Evolutionary conservation across 805 yeast species (phyloP).

Genomic region (Naumovozyma baii): DNA sequence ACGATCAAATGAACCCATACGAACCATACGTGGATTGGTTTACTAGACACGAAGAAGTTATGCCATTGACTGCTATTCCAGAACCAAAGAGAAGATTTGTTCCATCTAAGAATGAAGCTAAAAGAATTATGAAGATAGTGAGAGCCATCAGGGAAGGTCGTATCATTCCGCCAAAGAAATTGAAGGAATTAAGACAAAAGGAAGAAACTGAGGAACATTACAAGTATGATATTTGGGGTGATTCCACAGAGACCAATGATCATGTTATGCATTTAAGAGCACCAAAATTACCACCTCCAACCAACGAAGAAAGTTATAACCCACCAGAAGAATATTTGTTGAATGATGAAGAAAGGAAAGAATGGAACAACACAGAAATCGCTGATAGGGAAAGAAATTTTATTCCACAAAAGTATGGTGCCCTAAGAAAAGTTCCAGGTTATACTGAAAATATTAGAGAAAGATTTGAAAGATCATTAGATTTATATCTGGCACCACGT

Average conservation of each 20-base stretch:
- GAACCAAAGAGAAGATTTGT: conserved; percentile 96
- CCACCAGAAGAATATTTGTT: conserved; percentile 94
- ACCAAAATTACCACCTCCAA: conserved; percentile 92
- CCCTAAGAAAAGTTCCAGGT: conserved; percentile 90
- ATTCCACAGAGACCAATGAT: conserved; percentile 48
- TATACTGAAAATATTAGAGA: conserved; percentile 79
- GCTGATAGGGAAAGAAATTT: conserved; percentile 70
- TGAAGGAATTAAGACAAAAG: conserved; percentile 40
- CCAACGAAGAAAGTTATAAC: conserved; percentile 91
- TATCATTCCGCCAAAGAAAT: conserved; percentile 62
- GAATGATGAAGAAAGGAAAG: conserved; percentile 63
- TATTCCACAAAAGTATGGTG: conserved; percentile 68
- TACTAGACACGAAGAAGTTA: conserved; percentile 68
- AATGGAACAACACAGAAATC: conserved; percentile 63
- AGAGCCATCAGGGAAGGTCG: conserved; percentile 94
- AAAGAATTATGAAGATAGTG: conserved; percentile 91
- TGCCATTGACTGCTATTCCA: conserved; percentile 89
- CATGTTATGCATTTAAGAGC: conserved; percentile 90
- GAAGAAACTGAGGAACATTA: conserved; percentile 42
- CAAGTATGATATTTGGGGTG: conserved; percentile 80
- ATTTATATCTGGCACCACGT: conserved; percentile 91
- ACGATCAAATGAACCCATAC: conserved; percentile 73
- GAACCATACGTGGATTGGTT: conserved; percentile 96
- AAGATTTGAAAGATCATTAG: conserved; percentile 87
- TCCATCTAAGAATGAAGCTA: conserved; percentile 95